Percentiles rank a stretch among this genome's conserved stretches.
Conservation (phyloP, 169 alveolate species). For the Plasmodium chabaudi region DNA sequence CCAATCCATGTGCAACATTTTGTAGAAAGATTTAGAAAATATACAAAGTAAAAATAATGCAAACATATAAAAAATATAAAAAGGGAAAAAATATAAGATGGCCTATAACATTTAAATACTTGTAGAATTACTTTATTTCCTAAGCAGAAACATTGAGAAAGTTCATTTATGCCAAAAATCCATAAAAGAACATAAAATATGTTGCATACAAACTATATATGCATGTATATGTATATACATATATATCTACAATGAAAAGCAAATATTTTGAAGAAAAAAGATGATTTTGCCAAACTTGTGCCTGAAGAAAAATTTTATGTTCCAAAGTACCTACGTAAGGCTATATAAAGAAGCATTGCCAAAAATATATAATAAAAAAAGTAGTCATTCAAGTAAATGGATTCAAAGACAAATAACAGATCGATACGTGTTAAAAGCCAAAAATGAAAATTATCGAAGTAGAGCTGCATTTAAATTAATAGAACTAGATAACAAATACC, state of each 20-base stretch:
- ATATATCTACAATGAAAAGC: too few relatives aligned
- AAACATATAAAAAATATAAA: too few relatives aligned
- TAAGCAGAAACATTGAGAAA: too few relatives aligned
- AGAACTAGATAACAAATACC: conserved; percentile 83
- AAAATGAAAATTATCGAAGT: conserved; percentile 87
- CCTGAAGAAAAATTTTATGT: conserved; percentile 27
- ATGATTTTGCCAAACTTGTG: background rate
- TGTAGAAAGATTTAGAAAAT: too few relatives aligned
- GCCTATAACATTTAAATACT: too few relatives aligned
- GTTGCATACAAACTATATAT: too few relatives aligned
- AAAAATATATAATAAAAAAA: conserved; percentile 69
- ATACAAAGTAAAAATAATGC: too few relatives aligned
- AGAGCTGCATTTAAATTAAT: conserved; percentile 86
- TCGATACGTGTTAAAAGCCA: conserved; percentile 81
- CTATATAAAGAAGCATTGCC: conserved; percentile 73
- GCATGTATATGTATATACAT: too few relatives aligned
- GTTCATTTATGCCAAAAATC: background rate
- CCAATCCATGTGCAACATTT: too few relatives aligned
- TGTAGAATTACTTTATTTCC: too few relatives aligned
- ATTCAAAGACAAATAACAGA: conserved; percentile 86
- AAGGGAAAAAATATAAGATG: too few relatives aligned
- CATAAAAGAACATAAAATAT: background rate
- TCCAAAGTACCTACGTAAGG: conserved; percentile 18
- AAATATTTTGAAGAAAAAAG: background rate
- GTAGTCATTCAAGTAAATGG: conserved; percentile 85